Conservation (phyloP, 139 green algal genomes). For the Chlamydomonas sp. region DNA sequence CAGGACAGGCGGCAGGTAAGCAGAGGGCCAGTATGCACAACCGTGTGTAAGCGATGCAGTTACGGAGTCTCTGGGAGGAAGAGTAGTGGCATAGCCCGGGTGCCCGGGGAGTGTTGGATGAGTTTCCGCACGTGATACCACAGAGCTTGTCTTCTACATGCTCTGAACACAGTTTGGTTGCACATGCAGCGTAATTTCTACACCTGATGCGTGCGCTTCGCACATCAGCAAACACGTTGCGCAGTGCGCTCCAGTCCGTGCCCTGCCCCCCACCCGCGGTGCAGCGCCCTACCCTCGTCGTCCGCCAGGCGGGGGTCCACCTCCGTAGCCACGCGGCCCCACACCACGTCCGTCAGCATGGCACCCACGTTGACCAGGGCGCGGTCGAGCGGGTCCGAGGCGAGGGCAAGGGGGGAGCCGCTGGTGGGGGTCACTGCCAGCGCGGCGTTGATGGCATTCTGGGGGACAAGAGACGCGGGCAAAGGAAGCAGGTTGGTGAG, state of each 20-base stretch:
- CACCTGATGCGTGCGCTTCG: background rate
- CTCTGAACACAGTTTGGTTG: too few species aligned
- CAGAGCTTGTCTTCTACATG: too few species aligned
- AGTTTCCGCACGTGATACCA: too few species aligned
- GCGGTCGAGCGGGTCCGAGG: slow-evolving; percentile 70
- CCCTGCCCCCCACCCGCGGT: too few species aligned
- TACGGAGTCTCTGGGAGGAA: too few species aligned
- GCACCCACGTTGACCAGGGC: slow-evolving; percentile 82
- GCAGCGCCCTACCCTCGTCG: slow-evolving; percentile 61
- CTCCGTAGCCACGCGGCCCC: slow-evolving; percentile 79
- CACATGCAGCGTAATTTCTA: too few species aligned
- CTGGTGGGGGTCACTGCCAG: slow-evolving; percentile 60
- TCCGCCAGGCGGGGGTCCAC: slow-evolving; percentile 79
- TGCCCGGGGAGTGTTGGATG: too few species aligned
- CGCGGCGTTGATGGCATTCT: slow-evolving; percentile 80
- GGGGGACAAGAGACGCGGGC: background rate
- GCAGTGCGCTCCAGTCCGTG: background rate
- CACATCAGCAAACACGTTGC: background rate
- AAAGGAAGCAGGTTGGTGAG: background rate
- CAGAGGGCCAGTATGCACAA: too few species aligned
- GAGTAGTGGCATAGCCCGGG: too few species aligned
- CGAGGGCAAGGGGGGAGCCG: slow-evolving; percentile 32
- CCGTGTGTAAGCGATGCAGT: too few species aligned
- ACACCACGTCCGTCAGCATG: slow-evolving; percentile 73
- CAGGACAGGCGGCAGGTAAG: background rate